Evolutionary conservation across 768 basidiomycete species (phyloP).

Genomic region (Hygrocybe coccinea): DNA sequence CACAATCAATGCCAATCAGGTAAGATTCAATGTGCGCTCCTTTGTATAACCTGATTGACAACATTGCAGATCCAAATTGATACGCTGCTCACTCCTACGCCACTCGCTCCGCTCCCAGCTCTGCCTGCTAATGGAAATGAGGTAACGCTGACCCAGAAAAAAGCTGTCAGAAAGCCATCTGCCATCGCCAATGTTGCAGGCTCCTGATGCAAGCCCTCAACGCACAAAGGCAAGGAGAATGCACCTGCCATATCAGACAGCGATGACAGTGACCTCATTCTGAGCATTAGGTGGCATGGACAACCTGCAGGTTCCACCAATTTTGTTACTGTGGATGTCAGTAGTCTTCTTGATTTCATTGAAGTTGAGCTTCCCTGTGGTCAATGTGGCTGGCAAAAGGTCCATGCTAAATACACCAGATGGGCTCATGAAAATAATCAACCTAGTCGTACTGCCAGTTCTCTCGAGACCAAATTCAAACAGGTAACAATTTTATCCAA

Average conservation of each 20-base stretch:
- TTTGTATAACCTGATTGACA: neutral
- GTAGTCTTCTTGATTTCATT: conserved; percentile 14
- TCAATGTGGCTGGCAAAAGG: conserved; percentile 15
- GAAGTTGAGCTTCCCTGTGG: conserved; percentile 20
- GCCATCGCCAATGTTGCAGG: neutral
- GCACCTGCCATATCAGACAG: neutral
- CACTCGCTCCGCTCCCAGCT: neutral
- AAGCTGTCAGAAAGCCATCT: neutral
- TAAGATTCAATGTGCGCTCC: neutral
- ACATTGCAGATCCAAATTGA: no score
- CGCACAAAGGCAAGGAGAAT: neutral
- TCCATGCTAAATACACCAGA: conserved; percentile 9
- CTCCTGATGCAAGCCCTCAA: neutral
- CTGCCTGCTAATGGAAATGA: neutral
- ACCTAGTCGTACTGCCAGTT: conserved; percentile 10
- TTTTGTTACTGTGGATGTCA: conserved; percentile 15
- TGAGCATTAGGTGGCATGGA: neutral
- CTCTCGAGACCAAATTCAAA: conserved; percentile 24
- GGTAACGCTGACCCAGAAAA: neutral
- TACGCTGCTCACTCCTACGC: neutral
- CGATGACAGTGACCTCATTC: neutral
- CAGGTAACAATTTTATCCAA: neutral
- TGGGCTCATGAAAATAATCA: conserved; percentile 14
- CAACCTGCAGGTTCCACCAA: conserved; percentile 15
- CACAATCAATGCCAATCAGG: neutral